phyloP scores from a whole-genome alignment of 345 rosid genomes.

The Eucalyptus pauciflora region DNA sequence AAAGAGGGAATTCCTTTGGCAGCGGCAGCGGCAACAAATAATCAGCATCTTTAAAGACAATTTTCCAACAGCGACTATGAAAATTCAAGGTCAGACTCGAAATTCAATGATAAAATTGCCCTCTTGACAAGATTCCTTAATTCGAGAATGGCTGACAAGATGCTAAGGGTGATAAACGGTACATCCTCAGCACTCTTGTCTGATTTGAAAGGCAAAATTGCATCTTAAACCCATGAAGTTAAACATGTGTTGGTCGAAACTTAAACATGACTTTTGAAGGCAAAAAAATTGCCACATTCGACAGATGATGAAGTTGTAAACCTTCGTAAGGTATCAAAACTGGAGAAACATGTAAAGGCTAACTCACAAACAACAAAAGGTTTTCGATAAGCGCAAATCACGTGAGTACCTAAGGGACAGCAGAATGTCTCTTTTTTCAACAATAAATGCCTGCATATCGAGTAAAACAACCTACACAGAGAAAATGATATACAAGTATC shows the following conservation, averaged over 20 bases:
- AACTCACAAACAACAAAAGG: neutral
- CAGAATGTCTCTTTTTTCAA: neutral
- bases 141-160: neutral
- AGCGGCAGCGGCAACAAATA: neutral
- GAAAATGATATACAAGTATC: neutral
- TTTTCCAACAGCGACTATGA: neutral
- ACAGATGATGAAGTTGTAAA: neutral
- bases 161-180: neutral
- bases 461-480: neutral
- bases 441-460: neutral
- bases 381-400: neutral
- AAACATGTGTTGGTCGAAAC: neutral
- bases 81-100: neutral
- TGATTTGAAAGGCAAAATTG: neutral
- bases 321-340: neutral
- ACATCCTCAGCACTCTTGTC: neutral
- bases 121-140: too few relatives aligned
- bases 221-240: neutral
- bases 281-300: neutral
- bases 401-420: neutral
- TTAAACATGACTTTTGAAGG: neutral
- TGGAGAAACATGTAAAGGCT: neutral
- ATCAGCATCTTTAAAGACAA: neutral
- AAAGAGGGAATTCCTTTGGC: neutral
- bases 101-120: neutral